Evolutionary conservation across 306 rosid genomes (phyloP).

Genomic region (Gillenia trifoliata): DNA sequence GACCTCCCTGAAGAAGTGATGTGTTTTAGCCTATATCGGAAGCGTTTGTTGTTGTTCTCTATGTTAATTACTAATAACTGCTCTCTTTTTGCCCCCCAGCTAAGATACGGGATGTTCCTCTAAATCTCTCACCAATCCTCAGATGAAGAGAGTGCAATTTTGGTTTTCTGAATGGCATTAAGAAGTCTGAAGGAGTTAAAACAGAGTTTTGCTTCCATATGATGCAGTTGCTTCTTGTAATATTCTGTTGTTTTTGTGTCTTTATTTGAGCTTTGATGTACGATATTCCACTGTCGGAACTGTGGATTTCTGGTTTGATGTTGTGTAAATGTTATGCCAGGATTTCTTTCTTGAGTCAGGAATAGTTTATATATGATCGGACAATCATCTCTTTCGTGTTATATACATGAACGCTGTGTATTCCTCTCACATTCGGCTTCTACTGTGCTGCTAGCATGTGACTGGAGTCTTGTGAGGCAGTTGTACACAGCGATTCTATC

Average conservation of each 20-base stretch:
- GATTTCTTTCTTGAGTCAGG: neutral
- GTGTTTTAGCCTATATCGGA: neutral
- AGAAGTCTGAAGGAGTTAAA: neutral
- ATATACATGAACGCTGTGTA: too few species aligned
- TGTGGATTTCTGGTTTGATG: neutral
- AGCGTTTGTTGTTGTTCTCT: constrained; percentile 30
- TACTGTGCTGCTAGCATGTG: neutral
- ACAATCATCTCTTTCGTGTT: neutral
- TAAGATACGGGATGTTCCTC: neutral
- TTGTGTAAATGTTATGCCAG: neutral
- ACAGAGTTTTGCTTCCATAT: constrained; percentile 1
- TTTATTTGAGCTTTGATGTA: constrained; percentile 15
- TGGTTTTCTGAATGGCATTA: constrained; percentile 7
- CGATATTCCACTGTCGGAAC: constrained; percentile 1
- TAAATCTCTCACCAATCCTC: neutral
- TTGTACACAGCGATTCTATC: neutral
- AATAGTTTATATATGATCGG: neutral
- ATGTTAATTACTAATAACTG: constrained; percentile 9
- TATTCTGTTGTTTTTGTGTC: constrained; percentile 16
- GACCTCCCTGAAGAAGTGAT: constrained; percentile 46
- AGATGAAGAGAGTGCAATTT: neutral
- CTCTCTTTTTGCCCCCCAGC: neutral
- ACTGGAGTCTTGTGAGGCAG: neutral
- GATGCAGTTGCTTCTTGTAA: neutral
- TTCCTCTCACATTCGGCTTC: neutral